These are phyloP conservation scores for Sordariomycetes sp. DNA, from an alignment of 2,329 filamentous ascomycete species.

Conservation along the genomic window DNA sequence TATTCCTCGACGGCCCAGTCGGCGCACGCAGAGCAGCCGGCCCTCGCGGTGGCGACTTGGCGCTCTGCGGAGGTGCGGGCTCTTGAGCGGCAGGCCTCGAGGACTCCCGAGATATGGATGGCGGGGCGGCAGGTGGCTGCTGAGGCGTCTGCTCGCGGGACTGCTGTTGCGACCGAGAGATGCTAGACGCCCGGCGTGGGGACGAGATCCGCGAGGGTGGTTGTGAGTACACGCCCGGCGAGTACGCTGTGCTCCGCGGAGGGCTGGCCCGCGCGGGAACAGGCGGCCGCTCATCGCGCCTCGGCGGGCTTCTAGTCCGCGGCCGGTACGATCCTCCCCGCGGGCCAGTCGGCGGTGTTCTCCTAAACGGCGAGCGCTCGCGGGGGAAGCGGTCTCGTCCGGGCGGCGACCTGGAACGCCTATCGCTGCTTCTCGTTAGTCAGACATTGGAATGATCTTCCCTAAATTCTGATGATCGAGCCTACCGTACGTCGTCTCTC, in stretches of 20 bases:
- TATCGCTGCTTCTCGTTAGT: slow-evolving; percentile 23
- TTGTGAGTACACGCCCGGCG: slow-evolving; percentile 39
- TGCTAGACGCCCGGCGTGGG: slow-evolving; percentile 35
- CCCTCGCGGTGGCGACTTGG: slow-evolving; percentile 41
- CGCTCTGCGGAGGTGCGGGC: slow-evolving; percentile 14
- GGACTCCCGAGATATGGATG: slow-evolving; percentile 1
- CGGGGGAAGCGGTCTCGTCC: slow-evolving; percentile 30
- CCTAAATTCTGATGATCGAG: background rate
- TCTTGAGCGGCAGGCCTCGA: slow-evolving; percentile 17
- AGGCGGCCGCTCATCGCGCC: slow-evolving; percentile 32
- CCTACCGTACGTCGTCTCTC: slow-evolving; percentile 16
- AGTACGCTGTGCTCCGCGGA: slow-evolving; percentile 35
- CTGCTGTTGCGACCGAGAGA: slow-evolving; percentile 33
- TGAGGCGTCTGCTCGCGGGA: slow-evolving; percentile 29
- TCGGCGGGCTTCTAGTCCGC: slow-evolving; percentile 40
- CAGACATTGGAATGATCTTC: background rate
- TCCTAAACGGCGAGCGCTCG: slow-evolving; percentile 22
- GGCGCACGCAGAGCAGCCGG: slow-evolving; percentile 42
- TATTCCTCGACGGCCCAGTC: slow-evolving; percentile 24
- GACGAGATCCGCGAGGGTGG: slow-evolving; percentile 40
- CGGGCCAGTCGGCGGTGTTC: slow-evolving; percentile 23
- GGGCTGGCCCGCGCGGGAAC: slow-evolving; percentile 31
- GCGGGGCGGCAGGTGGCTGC: slow-evolving; percentile 7
- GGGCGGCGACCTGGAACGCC: slow-evolving; percentile 44
- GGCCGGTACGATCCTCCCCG: slow-evolving; percentile 36